Evolutionary conservation across 2,329 filamentous ascomycete species (phyloP).

Genomic region (Cadophora malorum): DNA sequence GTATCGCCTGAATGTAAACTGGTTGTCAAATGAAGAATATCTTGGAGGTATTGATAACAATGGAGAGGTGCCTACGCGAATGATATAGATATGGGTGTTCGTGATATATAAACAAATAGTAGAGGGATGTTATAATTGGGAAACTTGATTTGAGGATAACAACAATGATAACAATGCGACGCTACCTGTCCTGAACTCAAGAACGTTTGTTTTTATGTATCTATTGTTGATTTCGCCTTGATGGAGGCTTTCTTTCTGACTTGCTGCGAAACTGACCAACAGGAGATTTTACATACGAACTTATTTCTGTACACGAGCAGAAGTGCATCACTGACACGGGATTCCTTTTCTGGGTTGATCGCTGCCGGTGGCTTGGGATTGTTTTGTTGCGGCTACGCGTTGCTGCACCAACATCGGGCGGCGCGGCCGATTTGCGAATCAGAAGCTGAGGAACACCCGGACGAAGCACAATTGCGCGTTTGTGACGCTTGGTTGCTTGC

Average conservation of each 20-base stretch:
- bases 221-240: not conserved
- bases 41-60: not conserved
- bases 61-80: not conserved
- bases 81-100: conserved; percentile 2
- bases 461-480: conserved; percentile 9
- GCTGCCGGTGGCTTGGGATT: not conserved
- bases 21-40: not conserved
- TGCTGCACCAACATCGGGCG: conserved; percentile 1
- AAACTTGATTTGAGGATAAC: not conserved
- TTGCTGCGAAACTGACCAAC: not conserved
- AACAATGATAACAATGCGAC: not conserved
- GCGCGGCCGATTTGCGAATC: conserved; percentile 8
- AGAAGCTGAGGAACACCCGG: conserved; percentile 1
- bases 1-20: not conserved
- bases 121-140: not conserved
- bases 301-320: too few species aligned
- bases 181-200: too few species aligned
- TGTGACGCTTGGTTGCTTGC: not conserved
- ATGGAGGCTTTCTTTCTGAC: not conserved
- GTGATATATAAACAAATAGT: conserved; percentile 6
- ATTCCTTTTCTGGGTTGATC: not conserved
- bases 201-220: not conserved
- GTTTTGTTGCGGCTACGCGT: conserved; percentile 3
- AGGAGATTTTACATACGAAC: not conserved
- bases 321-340: not conserved